Evolutionary conservation across 345 rosid genomes (phyloP), one percentile per base, ranked within the genome.

Genomic region (Heritiera fomes): DNA sequence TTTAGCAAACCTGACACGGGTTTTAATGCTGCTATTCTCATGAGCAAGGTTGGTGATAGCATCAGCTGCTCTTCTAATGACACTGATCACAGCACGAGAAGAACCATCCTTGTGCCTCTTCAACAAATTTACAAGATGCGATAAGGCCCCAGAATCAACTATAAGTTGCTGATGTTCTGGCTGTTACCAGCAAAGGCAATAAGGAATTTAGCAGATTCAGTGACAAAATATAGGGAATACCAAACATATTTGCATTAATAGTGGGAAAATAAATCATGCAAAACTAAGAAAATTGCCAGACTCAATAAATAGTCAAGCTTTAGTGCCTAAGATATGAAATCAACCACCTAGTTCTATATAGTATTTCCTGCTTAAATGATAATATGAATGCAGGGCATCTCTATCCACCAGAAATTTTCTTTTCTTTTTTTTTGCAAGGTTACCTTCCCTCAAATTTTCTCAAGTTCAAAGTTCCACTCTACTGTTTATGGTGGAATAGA

Each of bases 41-140:
- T 96, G 98, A 84, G 98, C 99, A 77, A 96, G 97, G 83, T 96
- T 96, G 77, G 98, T 96, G 81, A 96, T 89, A 65, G 99, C 97
- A 91, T 96, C 99, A 41, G 99, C 98, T 0, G 99, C 95, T 87
- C 99, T 84, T 88, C 98, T 90, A 83, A 94, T 88, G 76, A 92
- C 94, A 86, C 99, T 92, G 82, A 87, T 88, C 56, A 90, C 93
- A 70, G 97, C 93, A 72, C 97, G 97, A 71, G 95, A 86, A 73
- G 89, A 80, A 73, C 88, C 84, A 58, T 89, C 91, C 83, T 82
- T 91, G 80, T 86, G 87, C 80, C 97, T 87, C 86, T 85, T 94
- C 91, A 96, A 80, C 85, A 96, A 86, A 80, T 85, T 84, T 82
- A 96, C 97, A 40, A 96, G 97, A 86, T 83, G 90, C 53, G 90